Evolutionary conservation across 1,284 basidiomycete genomes (phyloP), one percentile per base, ranked within the genome.

Genomic region (Sutorius eximius): DNA sequence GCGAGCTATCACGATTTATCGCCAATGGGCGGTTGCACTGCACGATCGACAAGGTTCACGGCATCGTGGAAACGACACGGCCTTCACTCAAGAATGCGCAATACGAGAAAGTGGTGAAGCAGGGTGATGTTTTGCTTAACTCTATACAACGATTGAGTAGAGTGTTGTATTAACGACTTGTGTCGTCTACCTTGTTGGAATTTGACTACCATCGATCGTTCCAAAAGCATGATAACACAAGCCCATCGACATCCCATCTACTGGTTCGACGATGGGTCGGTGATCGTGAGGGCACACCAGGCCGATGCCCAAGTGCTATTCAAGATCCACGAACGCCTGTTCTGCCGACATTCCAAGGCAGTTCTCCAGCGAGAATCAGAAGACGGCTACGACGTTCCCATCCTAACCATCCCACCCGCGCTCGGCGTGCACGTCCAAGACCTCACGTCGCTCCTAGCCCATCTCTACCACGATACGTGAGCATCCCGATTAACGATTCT

Each of bases 61-160:
- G 94, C 0, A 83, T 98, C 30, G 94, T 98, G 12, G 93, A 95
- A 74, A 98, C 95, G n/a, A 95, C 92, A 52, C 80, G 95, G 55
- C 89, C 93, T 13, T 83, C 85, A 7, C 72, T 86, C 32, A 97
- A 98, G 81, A 93, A 89, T 55, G 86, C 88, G 43, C 88, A 95
- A 67, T 98, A 98, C 69, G 93, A 95, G 67, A 87, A 89, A 49
- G 89, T 98, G 65, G 80, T 94, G 62, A 87, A 89, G 73, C 87
- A 92, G 71, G 91, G 92, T 3, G 95, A 98, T 72, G 74, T 93
- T 16, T 34, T 46, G 7, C 45, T 46, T 40, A 46, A 46, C n/a
- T 81, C 83, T 55, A 80, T 91, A 61, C 87, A 89, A 67, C 73
- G 86, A 63, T 69, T 90, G 69, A 89, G 87, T 65, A 89, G 89